Evolutionary conservation across 1,139 yeast genomes (phyloP).

Genomic region (Blastobotrys ciferrii): DNA sequence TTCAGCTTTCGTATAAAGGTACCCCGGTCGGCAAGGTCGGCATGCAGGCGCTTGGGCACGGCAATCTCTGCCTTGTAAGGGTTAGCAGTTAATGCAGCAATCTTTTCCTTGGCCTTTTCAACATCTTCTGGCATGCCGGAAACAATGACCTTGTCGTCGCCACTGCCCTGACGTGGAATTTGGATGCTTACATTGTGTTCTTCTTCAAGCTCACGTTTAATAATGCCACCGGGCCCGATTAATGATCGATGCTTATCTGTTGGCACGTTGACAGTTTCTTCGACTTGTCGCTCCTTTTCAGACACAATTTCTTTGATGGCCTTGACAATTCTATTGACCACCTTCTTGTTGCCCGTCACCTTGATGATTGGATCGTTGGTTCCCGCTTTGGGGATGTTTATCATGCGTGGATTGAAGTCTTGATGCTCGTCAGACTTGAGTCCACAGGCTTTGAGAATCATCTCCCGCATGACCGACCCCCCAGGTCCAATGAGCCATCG

Average conservation of each 20-base stretch:
- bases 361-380: conserved; percentile 58
- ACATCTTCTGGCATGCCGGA: conserved; percentile 36
- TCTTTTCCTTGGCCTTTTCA: conserved; percentile 36
- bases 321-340: conserved; percentile 68
- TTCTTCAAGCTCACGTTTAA: conserved; percentile 69
- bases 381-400: conserved; percentile 74
- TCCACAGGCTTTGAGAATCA: conserved; percentile 80
- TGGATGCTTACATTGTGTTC: conserved; percentile 62
- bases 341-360: conserved; percentile 70
- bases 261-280: conserved; percentile 59
- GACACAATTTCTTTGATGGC: conserved; percentile 64
- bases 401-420: conserved; percentile 48
- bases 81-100: conserved; percentile 38
- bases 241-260: conserved; percentile 73
- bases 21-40: conserved; percentile 67
- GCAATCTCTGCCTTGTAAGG: conserved; percentile 45
- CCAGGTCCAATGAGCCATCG: conserved; percentile 78
- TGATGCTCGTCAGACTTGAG: conserved; percentile 23
- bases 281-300: conserved; percentile 61
- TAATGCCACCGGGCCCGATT: conserved; percentile 79
- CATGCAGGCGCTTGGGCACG: conserved; percentile 59
- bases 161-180: conserved; percentile 59
- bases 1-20: conserved; percentile 59
- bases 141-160: conserved; percentile 34
- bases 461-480: conserved; percentile 73